Base-by-base conservation (phyloP, 331 rosid species). In the Quercus phellos region DNA sequence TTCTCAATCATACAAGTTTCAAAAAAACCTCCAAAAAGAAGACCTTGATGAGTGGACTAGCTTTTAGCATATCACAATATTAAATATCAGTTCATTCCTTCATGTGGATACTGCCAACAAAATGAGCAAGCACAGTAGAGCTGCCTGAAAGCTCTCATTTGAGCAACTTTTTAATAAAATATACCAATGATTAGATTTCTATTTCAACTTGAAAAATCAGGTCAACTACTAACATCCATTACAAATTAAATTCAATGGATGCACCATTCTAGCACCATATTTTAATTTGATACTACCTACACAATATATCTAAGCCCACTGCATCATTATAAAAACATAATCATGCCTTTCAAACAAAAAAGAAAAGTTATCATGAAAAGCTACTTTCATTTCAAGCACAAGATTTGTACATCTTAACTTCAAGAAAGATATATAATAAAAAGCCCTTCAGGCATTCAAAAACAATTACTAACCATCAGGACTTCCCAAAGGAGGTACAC, bases 401-500 rank as follows among this genome's bases (percentile, higher is more conserved):
- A 32, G n/a, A 30, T 18, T 14, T 29, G 69, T 29, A 27, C 70
- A 3, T 9, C n/a, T 17, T 16, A 32, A 8, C 12, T 42, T 42
- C 5, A 42, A 14, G 18, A 6, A 38, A 11, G 22, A 42, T 4
- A 21, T 10, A 5, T 9, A 2, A 19, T 38, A n/a, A 27, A 54
- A 43, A n/a, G 12, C 14, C 55, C 34, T 50, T 29, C 73, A 46
- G 50, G 74, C 59, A 59, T 78, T 79, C 68, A 78, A 35, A 84
- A 83, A 75, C 42, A 56, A 72, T 82, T 68, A 85, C 98, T 88
- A 73, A 94, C 99, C 99, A 88, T 94, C 99, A 77, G 99, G 99
- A 83, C 94, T 92, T 86, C 99, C 99, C 82, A 94, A 82, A 73
- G 98, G 99, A 86, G 99, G 99, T 61, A 94, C 99, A 58, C 99